These are phyloP conservation scores for Kodamaea fungicola DNA, from an alignment of 1,139 yeast species.

Conservation along the genomic window DNA sequence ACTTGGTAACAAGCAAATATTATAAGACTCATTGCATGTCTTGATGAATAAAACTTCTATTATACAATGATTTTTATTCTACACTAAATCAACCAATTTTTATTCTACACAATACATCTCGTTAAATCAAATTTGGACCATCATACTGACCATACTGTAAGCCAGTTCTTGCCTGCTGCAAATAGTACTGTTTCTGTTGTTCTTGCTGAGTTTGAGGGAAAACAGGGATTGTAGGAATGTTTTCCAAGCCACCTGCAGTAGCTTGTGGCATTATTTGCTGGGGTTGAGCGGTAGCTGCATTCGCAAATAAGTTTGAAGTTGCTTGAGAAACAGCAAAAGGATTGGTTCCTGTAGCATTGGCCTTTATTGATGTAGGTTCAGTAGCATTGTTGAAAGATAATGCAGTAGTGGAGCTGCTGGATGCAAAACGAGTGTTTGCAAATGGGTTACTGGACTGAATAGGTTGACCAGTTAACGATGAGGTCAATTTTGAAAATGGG, in stretches of 20 bases:
- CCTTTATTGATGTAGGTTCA: slow-evolving; percentile 21
- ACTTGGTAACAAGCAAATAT: too few species aligned
- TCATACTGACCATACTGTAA: slow-evolving; percentile 14
- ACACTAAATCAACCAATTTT: neutral
- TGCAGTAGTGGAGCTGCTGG: slow-evolving; percentile 34
- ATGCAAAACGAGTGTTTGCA: slow-evolving; percentile 36
- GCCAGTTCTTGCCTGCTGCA: slow-evolving; percentile 33
- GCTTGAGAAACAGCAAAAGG: slow-evolving; percentile 44
- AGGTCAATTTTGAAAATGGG: slow-evolving; percentile 35
- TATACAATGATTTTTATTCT: too few species aligned
- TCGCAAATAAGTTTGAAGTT: slow-evolving; percentile 33
- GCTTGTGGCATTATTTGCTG: slow-evolving; percentile 43
- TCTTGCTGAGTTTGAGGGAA: slow-evolving; percentile 60
- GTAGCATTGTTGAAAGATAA: slow-evolving; percentile 20
- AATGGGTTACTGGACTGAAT: slow-evolving; percentile 44
- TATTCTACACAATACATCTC: neutral
- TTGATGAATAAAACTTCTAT: too few species aligned
- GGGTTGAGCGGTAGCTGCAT: slow-evolving; percentile 19
- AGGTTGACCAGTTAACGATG: slow-evolving; percentile 18
- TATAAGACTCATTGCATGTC: too few species aligned
- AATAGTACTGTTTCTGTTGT: slow-evolving; percentile 32
- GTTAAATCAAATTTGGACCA: slow-evolving; percentile 22
- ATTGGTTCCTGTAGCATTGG: slow-evolving; percentile 39
- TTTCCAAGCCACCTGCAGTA: slow-evolving; percentile 69
- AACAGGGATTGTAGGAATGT: slow-evolving; percentile 57